Evolutionary conservation across 2,329 filamentous ascomycete species (phyloP).

Genomic region (Paecilomyces niveus): DNA sequence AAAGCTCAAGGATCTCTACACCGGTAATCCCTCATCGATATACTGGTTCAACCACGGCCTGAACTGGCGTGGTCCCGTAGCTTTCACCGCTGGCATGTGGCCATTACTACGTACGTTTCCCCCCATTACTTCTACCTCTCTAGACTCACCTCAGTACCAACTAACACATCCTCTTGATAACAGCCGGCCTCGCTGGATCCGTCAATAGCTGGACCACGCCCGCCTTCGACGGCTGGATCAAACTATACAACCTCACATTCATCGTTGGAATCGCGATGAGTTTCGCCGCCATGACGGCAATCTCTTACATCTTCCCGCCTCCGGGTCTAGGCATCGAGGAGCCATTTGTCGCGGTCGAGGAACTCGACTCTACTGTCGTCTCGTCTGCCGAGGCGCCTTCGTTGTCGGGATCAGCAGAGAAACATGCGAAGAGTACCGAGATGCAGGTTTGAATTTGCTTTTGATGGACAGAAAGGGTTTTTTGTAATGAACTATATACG

Average conservation of each 20-base stretch:
- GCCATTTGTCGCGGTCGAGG: slow-evolving; percentile 7
- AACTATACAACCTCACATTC: slow-evolving; percentile 17
- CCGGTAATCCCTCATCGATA: slow-evolving; percentile 21
- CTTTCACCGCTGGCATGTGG: slow-evolving; percentile 29
- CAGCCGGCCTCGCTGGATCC: slow-evolving; percentile 14
- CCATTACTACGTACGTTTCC: slow-evolving; percentile 11
- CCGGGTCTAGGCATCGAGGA: slow-evolving; percentile 11
- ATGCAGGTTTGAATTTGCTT: not conserved
- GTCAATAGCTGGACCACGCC: slow-evolving; percentile 10
- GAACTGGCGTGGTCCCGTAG: slow-evolving; percentile 35
- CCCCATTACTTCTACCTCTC: not conserved
- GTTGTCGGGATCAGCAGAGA: not conserved
- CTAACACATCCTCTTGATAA: not conserved
- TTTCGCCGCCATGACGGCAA: slow-evolving; percentile 9
- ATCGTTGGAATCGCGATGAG: slow-evolving; percentile 14
- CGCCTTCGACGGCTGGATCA: slow-evolving; percentile 11
- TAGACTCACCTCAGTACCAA: not conserved
- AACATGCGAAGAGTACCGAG: not conserved
- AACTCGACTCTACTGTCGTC: not conserved
- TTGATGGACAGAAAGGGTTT: not conserved
- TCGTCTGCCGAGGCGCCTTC: not conserved
- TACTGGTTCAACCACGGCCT: slow-evolving; percentile 38
- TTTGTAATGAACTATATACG: not conserved
- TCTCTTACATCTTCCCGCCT: slow-evolving; percentile 12
- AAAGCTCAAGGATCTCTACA: slow-evolving; percentile 38